Percentiles rank a stretch among this genome's conserved stretches.
These are phyloP conservation scores for Parastagonospora avenae DNA, from an alignment of 2,329 filamentous ascomycete species.

Conservation along the genomic window DNA sequence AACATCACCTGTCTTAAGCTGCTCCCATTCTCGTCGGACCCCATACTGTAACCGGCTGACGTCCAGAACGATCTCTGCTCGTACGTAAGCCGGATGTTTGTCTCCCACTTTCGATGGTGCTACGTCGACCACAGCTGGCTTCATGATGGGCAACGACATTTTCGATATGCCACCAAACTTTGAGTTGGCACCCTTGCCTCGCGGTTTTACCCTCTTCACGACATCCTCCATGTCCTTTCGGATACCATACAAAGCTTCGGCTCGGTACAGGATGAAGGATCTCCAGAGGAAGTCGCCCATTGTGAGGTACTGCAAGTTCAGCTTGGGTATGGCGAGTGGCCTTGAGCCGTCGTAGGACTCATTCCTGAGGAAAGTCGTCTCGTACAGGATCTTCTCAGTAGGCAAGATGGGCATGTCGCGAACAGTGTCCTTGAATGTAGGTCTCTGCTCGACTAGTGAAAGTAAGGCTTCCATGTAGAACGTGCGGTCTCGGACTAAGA, in stretches of 20 bases:
- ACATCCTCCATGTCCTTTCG: slow-evolving; percentile 87
- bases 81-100: slow-evolving; percentile 79
- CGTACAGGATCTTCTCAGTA: slow-evolving; percentile 81
- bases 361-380: slow-evolving; percentile 76
- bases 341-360: slow-evolving; percentile 86
- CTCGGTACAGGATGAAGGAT: slow-evolving; percentile 84
- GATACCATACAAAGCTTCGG: slow-evolving; percentile 92
- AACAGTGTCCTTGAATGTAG: slow-evolving; percentile 81
- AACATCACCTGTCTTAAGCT: slow-evolving; percentile 82
- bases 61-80: slow-evolving; percentile 84
- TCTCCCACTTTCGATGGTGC: slow-evolving; percentile 83
- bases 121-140: slow-evolving; percentile 85
- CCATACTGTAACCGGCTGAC: slow-evolving; percentile 77
- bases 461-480: slow-evolving; percentile 75
- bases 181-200: slow-evolving; percentile 66
- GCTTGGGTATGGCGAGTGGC: slow-evolving; percentile 87
- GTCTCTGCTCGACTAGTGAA: slow-evolving; percentile 74
- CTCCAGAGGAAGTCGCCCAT: slow-evolving; percentile 97
- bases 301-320: slow-evolving; percentile 94
- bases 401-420: slow-evolving; percentile 77
- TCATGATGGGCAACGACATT: slow-evolving; percentile 88
- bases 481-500: slow-evolving; percentile 66
- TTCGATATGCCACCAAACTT: slow-evolving; percentile 83
- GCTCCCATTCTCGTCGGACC: slow-evolving; percentile 86
- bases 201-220: slow-evolving; percentile 77